A percentile compares a stretch with the other conserved stretches of the same genome.
Evolutionary conservation across 768 basidiomycete genomes (phyloP).

Genomic region (Trametes sanguinea): DNA sequence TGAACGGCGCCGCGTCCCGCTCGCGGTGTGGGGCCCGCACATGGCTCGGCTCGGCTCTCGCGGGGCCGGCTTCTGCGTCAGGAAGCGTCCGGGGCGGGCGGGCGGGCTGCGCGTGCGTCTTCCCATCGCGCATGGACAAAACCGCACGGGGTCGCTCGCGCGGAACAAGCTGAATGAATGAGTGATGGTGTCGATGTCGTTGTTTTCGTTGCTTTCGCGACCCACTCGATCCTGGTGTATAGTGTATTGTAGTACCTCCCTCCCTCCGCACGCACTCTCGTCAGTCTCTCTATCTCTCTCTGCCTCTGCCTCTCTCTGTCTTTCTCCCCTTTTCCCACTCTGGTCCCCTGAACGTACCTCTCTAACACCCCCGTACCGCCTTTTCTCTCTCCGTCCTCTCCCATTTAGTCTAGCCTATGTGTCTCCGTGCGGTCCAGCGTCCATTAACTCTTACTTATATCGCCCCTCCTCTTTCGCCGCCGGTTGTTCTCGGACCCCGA

Average conservation of each 20-base stretch:
- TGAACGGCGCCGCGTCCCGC: neutral
- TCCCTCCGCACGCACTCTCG: neutral
- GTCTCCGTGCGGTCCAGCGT: no score
- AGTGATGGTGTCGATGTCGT: slow-evolving; percentile 11
- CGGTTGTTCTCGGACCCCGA: no score
- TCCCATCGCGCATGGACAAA: slow-evolving; percentile 14
- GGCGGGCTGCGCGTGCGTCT: neutral
- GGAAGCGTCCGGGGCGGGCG: neutral
- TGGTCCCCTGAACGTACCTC: neutral
- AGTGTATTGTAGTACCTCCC: slow-evolving; percentile 14
- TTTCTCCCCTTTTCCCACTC: neutral
- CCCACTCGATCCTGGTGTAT: slow-evolving; percentile 3
- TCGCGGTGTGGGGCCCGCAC: no score
- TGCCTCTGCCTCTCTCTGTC: neutral
- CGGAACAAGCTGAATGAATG: neutral
- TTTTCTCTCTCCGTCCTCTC: neutral
- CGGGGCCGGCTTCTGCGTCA: neutral
- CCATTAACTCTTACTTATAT: no score
- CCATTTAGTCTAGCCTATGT: no score
- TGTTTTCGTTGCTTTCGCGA: slow-evolving; percentile 25
- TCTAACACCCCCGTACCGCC: neutral
- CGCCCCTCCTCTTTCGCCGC: no score
- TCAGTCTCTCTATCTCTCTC: neutral
- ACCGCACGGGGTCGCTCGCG: slow-evolving; percentile 9
- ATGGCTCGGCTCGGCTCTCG: no score